Conservation (phyloP, 352 stramenopile genomes). For the Pilasporangium apinafurcum region DNA sequence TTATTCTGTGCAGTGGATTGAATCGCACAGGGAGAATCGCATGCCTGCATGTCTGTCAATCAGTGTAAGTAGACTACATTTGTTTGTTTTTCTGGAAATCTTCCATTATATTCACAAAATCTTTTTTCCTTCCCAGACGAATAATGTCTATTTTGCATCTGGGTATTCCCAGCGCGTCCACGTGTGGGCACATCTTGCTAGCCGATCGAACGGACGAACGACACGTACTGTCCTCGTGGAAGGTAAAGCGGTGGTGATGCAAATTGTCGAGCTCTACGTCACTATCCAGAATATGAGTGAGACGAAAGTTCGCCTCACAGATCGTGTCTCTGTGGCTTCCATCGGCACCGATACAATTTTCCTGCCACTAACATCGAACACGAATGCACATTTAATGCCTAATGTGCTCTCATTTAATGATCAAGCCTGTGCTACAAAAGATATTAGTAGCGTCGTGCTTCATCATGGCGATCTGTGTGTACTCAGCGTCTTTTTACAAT, state of each 20-base stretch:
- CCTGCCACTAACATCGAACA: slow-evolving; percentile 23
- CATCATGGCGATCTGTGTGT: slow-evolving; percentile 39
- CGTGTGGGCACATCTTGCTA: slow-evolving; percentile 36
- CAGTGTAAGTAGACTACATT: slow-evolving; percentile 16
- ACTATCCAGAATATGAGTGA: slow-evolving; percentile 39
- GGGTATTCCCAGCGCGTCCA: slow-evolving; percentile 15
- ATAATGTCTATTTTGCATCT: slow-evolving; percentile 22
- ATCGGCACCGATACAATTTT: slow-evolving; percentile 6
- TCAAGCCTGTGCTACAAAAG: slow-evolving; percentile 10
- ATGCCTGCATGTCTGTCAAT: slow-evolving; percentile 27
- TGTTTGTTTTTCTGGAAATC: too few species aligned
- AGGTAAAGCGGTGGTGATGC: slow-evolving; percentile 33
- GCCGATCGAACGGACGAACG: slow-evolving; percentile 47
- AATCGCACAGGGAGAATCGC: slow-evolving; percentile 25
- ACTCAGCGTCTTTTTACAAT: slow-evolving; percentile 46
- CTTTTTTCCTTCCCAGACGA: too few species aligned
- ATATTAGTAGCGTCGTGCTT: slow-evolving; percentile 18
- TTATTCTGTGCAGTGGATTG: slow-evolving; percentile 17
- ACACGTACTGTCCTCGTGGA: slow-evolving; percentile 42
- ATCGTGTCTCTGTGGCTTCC: slow-evolving; percentile 18
- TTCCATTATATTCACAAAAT: too few species aligned
- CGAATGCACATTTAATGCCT: slow-evolving; percentile 31
- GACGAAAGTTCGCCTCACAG: slow-evolving; percentile 18
- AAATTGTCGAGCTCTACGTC: slow-evolving; percentile 53
- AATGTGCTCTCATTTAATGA: slow-evolving; percentile 31